Percentiles rank a stretch among this genome's conserved stretches.
phyloP scores from a whole-genome alignment of 257 asterid species.

The Salvia splendens region DNA sequence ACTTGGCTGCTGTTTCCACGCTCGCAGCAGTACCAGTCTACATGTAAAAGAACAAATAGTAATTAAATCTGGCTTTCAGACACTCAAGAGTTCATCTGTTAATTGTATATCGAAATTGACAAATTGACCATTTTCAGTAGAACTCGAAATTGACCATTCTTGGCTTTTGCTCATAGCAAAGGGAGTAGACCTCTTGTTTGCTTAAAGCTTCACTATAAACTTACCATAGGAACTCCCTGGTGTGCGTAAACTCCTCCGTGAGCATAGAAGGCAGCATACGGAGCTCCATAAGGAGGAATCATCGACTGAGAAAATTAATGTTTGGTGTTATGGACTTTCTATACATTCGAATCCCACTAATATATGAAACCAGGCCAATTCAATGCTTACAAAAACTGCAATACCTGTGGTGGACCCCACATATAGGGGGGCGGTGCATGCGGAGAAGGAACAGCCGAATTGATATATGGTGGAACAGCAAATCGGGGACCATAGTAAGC shows the following conservation, averaged over 20 bases:
- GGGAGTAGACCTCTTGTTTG: neutral
- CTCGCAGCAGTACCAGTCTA: slow-evolving; percentile 72
- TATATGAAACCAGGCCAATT: slow-evolving; percentile 13
- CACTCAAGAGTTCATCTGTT: neutral
- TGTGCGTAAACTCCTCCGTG: slow-evolving; percentile 87
- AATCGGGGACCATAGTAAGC: slow-evolving; percentile 92
- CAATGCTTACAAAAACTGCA: neutral
- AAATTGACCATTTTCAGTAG: neutral
- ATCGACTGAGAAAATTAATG: slow-evolving; percentile 56
- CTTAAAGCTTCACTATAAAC: slow-evolving; percentile 26
- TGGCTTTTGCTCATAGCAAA: neutral
- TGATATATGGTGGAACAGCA: slow-evolving; percentile 87
- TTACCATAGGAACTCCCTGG: slow-evolving; percentile 86
- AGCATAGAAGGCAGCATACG: slow-evolving; percentile 84
- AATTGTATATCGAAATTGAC: neutral
- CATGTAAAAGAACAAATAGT: slow-evolving; percentile 23
- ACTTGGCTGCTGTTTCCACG: slow-evolving; percentile 61
- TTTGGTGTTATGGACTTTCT: slow-evolving; percentile 9
- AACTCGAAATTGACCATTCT: neutral
- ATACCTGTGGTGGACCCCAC: slow-evolving; percentile 99
- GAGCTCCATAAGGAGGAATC: slow-evolving; percentile 89
- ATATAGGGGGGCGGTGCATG: slow-evolving; percentile 82
- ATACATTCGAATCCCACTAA: slow-evolving; percentile 1
- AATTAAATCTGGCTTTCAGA: slow-evolving; percentile 20
- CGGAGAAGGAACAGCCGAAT: slow-evolving; percentile 76